These are phyloP conservation scores for Candida orba DNA, from an alignment of 805 yeast genomes.

Conservation along the genomic window DNA sequence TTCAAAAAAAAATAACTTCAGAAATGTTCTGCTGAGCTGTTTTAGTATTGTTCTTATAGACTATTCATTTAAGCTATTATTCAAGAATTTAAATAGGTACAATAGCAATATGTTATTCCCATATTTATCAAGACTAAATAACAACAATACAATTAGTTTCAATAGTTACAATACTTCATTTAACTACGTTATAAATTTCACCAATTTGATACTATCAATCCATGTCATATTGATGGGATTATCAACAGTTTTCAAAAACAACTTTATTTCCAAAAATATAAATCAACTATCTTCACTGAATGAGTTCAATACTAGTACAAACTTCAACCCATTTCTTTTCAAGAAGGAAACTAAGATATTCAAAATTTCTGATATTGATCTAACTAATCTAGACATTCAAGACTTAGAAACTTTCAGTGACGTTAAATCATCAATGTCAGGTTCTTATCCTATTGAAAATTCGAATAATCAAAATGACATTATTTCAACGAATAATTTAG, in stretches of 20 bases:
- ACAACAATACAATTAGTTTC: slow-evolving; percentile 1
- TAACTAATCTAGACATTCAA: slow-evolving; percentile 5
- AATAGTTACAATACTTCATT: slow-evolving; percentile 1
- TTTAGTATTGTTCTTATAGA: slow-evolving; percentile 11
- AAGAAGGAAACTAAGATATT: slow-evolving; percentile 4
- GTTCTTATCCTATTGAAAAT: slow-evolving; percentile 1
- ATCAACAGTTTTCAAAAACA: slow-evolving; percentile 19
- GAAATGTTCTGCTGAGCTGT: slow-evolving; percentile 8
- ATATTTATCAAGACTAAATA: slow-evolving; percentile 10
- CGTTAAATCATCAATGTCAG: slow-evolving; percentile 3
- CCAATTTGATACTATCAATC: slow-evolving; percentile 17
- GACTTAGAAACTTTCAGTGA: not conserved
- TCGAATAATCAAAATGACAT: slow-evolving; percentile 4
- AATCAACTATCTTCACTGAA: slow-evolving; percentile 17
- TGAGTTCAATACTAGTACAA: not conserved
- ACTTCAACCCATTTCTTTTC: slow-evolving; percentile 8
- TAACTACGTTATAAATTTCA: slow-evolving; percentile 7
- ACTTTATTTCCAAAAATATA: slow-evolving; percentile 19
- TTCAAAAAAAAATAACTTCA: slow-evolving; percentile 12
- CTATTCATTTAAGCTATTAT: slow-evolving; percentile 5
- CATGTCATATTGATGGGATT: slow-evolving; percentile 21
- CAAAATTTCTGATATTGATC: slow-evolving; percentile 14
- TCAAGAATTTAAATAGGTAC: not conserved
- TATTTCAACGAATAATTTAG: slow-evolving; percentile 18
- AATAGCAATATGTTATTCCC: slow-evolving; percentile 17